Evolutionary conservation across 2,329 filamentous ascomycete species (phyloP).

Genomic region (Dactylonectria macrodidyma): DNA sequence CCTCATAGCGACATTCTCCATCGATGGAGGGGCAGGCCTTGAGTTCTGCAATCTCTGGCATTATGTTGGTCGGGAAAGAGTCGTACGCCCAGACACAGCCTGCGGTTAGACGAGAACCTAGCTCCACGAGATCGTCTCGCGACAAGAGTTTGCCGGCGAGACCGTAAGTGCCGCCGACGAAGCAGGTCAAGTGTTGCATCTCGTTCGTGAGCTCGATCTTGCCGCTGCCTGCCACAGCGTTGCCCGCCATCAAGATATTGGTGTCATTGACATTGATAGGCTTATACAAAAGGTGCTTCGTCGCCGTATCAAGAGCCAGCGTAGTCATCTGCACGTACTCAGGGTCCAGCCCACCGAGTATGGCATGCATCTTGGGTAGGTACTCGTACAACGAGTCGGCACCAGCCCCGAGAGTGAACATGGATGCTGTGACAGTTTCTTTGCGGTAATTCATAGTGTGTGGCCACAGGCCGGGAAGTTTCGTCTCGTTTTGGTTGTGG

Average conservation of each 20-base stretch:
- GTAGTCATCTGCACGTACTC: conserved; percentile 78
- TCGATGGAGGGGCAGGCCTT: conserved; percentile 54
- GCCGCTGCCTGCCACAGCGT: conserved; percentile 49
- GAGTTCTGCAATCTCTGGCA: conserved; percentile 65
- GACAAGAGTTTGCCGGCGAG: conserved; percentile 75
- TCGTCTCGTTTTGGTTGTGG: conserved; percentile 75
- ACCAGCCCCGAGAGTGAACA: conserved; percentile 62
- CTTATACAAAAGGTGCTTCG: conserved; percentile 75
- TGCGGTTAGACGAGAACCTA: conserved; percentile 64
- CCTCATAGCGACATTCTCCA: conserved; percentile 55
- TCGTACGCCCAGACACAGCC: conserved; percentile 71
- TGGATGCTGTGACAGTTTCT: conserved; percentile 59
- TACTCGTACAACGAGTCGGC: conserved; percentile 72
- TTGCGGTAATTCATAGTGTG: conserved; percentile 72
- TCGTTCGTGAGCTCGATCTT: conserved; percentile 51
- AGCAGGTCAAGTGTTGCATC: conserved; percentile 77
- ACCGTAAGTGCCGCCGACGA: conserved; percentile 79
- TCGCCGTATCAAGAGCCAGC: conserved; percentile 72
- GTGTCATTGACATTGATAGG: conserved; percentile 74
- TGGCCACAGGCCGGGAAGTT: conserved; percentile 82
- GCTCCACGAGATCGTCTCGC: conserved; percentile 60
- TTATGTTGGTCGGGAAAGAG: conserved; percentile 64
- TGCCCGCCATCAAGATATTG: conserved; percentile 73
- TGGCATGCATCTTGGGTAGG: conserved; percentile 69
- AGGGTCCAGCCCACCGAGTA: conserved; percentile 76